Conservation (phyloP, 2,329 filamentous ascomycete genomes). For the Cladorrhinum sp. region DNA sequence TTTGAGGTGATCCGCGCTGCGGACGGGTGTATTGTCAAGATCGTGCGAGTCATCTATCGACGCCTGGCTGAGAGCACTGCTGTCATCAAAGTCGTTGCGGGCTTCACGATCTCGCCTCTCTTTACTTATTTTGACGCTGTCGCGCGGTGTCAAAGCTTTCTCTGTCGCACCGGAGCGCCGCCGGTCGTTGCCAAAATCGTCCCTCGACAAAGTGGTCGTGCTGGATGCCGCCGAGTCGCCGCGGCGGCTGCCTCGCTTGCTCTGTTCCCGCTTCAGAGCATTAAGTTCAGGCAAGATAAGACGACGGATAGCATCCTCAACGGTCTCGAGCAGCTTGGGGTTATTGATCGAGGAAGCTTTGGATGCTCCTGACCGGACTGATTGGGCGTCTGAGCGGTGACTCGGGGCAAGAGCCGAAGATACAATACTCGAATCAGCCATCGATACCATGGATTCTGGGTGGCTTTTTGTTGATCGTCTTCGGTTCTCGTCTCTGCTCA, state of each 20-base stretch:
- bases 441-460: constrained; percentile 53
- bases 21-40: constrained; percentile 46
- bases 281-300: constrained; percentile 89
- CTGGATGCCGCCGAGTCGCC: constrained; percentile 59
- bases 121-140: constrained; percentile 44
- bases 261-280: constrained; percentile 86
- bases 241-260: constrained; percentile 67
- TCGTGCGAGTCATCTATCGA: constrained; percentile 43
- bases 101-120: constrained; percentile 52
- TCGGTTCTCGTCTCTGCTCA: constrained; percentile 49
- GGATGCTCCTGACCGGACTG: constrained; percentile 49
- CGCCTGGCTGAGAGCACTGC: constrained; percentile 46
- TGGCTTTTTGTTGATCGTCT: constrained; percentile 52
- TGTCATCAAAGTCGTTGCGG: constrained; percentile 52
- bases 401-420: constrained; percentile 53
- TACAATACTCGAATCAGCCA: constrained; percentile 51
- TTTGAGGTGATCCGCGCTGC: constrained; percentile 43
- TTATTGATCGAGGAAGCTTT: constrained; percentile 79
- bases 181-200: constrained; percentile 57
- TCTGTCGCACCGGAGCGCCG: constrained; percentile 58
- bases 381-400: constrained; percentile 57
- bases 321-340: constrained; percentile 82
- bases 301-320: constrained; percentile 87
- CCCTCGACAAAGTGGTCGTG: constrained; percentile 52
- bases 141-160: constrained; percentile 53